Evolutionary conservation across 179 eudicot genomes (phyloP).

Genomic region (Actinidia arguta): DNA sequence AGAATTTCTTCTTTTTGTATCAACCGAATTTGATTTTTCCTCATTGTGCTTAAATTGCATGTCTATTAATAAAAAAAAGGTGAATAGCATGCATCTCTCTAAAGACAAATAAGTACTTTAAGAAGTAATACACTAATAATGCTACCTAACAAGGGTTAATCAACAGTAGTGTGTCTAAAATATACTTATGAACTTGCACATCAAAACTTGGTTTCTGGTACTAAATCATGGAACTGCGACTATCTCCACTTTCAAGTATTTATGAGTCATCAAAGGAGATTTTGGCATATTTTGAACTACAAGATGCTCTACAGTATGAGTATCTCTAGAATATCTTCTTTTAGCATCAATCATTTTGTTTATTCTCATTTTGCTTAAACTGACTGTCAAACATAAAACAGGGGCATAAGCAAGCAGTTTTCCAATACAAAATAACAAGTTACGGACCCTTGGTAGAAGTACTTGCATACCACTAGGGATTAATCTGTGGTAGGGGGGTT

Average conservation of each 20-base stretch:
- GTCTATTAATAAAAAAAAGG: neutral
- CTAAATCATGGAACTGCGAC: neutral
- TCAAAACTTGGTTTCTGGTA: neutral
- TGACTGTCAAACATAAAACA: neutral
- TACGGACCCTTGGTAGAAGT: neutral
- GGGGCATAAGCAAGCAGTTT: neutral
- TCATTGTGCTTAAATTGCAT: neutral
- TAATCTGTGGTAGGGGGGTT: neutral
- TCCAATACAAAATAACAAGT: neutral
- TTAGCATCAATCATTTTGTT: conserved; percentile 7
- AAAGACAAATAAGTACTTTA: neutral
- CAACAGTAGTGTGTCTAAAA: neutral
- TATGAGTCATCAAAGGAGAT: neutral
- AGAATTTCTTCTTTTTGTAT: neutral
- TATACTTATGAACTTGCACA: neutral
- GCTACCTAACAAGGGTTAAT: neutral
- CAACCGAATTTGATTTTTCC: neutral
- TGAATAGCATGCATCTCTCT: neutral
- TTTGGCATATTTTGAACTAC: neutral
- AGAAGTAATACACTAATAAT: neutral
- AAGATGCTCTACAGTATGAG: neutral
- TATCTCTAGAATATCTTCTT: neutral
- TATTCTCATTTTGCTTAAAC: neutral
- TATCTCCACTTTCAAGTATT: conserved; percentile 7
- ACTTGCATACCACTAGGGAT: neutral